phyloP scores from a whole-genome alignment of 1,139 yeast genomes.

The Chernovozyma aurita region DNA sequence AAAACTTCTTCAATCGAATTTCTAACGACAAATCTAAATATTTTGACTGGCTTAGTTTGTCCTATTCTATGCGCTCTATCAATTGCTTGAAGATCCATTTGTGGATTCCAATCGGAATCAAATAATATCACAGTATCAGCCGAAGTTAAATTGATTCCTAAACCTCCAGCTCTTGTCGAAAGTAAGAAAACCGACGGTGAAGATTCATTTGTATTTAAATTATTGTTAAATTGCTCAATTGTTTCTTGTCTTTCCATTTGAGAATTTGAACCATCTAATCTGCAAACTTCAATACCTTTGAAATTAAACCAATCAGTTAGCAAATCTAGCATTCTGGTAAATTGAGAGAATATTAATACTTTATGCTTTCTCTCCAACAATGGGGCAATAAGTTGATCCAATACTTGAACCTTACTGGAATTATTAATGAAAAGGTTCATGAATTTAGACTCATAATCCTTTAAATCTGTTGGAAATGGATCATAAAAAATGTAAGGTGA shows the following conservation, averaged over 20 bases:
- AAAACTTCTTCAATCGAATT: conserved; percentile 82
- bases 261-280: conserved; percentile 74
- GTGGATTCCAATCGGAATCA: conserved; percentile 98
- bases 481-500: conserved; percentile 81
- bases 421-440: conserved; percentile 33
- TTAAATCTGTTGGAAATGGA: conserved; percentile 50
- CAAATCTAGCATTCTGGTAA: conserved; percentile 72
- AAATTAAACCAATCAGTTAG: conserved; percentile 58
- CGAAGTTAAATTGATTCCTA: conserved; percentile 79
- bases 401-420: conserved; percentile 68
- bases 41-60: conserved; percentile 75
- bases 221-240: conserved; percentile 48
- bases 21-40: conserved; percentile 70
- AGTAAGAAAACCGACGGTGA: conserved; percentile 54
- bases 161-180: conserved; percentile 92
- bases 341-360: conserved; percentile 77
- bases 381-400: conserved; percentile 56
- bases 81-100: conserved; percentile 93
- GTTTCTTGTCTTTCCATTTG: conserved; percentile 64
- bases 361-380: conserved; percentile 55
- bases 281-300: conserved; percentile 42
- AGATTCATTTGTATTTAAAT: conserved; percentile 10
- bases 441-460: conserved; percentile 18
- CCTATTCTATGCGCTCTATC: conserved; percentile 95
- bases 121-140: conserved; percentile 89